These are phyloP conservation scores for Pseudogymnoascus destructans DNA, from an alignment of 2,329 filamentous ascomycete species.

Conservation along the genomic window DNA sequence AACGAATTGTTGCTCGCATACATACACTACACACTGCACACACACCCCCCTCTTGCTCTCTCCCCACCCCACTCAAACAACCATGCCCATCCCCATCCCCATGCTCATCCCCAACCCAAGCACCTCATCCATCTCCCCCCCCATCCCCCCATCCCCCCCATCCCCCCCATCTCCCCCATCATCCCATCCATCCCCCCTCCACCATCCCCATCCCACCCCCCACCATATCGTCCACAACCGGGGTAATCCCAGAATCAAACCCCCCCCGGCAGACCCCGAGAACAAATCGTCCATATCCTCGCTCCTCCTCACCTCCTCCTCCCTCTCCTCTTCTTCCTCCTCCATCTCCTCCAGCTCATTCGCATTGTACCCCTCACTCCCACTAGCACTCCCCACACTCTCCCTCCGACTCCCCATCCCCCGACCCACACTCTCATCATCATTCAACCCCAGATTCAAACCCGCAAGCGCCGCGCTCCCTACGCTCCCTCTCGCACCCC, in stretches of 20 bases:
- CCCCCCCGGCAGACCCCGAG: background rate
- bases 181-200: background rate
- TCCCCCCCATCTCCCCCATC: background rate
- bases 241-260: background rate
- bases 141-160: background rate
- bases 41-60: too few species aligned
- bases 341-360: background rate
- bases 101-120: background rate
- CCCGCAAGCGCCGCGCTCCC: background rate
- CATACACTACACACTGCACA: background rate
- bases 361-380: background rate
- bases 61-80: too few species aligned
- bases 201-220: background rate
- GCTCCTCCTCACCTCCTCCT: background rate
- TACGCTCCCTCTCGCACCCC: background rate
- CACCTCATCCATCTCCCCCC: background rate
- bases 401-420: background rate
- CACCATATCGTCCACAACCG: background rate
- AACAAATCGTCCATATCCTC: background rate
- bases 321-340: background rate
- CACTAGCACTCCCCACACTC: background rate
- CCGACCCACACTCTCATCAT: background rate
- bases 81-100: background rate
- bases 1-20: background rate
- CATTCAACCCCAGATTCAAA: background rate